Percentiles rank a stretch among this genome's conserved stretches.
These are phyloP conservation scores for Blastomyces gilchristii DNA, from an alignment of 2,329 filamentous ascomycete species.

Conservation along the genomic window DNA sequence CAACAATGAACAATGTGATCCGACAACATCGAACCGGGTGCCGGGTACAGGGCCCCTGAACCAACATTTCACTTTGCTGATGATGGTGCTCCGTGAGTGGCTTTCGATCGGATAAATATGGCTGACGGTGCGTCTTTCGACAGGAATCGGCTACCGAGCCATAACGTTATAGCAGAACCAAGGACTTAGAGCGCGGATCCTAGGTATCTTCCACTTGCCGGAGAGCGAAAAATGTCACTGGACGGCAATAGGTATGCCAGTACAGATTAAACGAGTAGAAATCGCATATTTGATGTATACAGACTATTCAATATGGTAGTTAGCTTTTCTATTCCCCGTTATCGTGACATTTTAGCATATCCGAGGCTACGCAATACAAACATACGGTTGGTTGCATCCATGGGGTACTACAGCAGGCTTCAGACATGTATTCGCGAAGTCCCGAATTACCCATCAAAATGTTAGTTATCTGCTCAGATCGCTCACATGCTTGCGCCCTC, in stretches of 20 bases:
- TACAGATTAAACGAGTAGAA: not conserved
- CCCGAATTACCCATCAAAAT: not conserved
- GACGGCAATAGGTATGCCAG: not conserved
- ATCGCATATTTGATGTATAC: not conserved
- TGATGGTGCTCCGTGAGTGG: not conserved
- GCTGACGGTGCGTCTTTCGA: not conserved
- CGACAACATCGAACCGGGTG: not conserved
- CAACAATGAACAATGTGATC: not conserved
- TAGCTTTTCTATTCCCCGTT: not conserved
- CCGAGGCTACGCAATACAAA: not conserved
- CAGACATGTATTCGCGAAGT: not conserved
- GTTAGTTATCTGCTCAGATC: not conserved
- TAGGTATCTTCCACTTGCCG: not conserved
- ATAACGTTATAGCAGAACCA: not conserved
- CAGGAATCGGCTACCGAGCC: not conserved
- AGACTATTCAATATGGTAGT: not conserved
- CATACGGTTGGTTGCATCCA: not conserved
- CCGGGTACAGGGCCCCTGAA: not conserved
- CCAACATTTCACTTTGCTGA: not conserved
- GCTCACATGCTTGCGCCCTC: not conserved
- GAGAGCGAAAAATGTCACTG: not conserved
- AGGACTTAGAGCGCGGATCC: not conserved
- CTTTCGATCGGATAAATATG: not conserved
- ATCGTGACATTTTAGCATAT: not conserved
- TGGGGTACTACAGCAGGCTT: not conserved